Base-by-base conservation (phyloP, 176 grass and related monocot species). In the Phoenix roebelenii region DNA sequence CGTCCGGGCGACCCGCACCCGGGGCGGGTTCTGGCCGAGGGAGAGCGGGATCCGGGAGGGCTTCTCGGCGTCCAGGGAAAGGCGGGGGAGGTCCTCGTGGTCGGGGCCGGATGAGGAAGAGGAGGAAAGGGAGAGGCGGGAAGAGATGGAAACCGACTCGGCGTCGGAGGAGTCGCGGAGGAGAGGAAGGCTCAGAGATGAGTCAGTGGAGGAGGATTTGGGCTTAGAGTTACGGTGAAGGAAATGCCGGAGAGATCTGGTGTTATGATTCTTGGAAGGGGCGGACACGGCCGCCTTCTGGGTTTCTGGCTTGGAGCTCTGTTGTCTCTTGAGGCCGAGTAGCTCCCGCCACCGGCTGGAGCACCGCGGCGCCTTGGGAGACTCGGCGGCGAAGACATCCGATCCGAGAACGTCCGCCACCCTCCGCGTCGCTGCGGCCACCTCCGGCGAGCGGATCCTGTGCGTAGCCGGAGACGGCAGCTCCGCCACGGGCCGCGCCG, bases 291-390 rank as follows among this genome's bases (percentile, higher is more conserved):
- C 23, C 22, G 44, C 82, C 84, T 78, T 88, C 59, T 65, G 73
- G 30, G 57, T 6, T 18, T 56, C 70, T 50, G 26, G 25, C 50
- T 63, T 73, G 15, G 50, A 15, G 59, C 29, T 63, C 29, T 73
- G 50, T 19, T 62, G 59, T 51, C 54, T 68, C 67, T 72, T 82
- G 49, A 85, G 71, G n/a, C 93, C 77, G n/a, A 98, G 76, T 14
- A 98, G 69, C 78, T 98, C 87, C 66, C 88, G 74, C 93, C 93
- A 98, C 66, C 93, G 64, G 66, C 87, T 78, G 15, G 76, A 51
- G 66, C 80, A 77, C 74, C 55, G 57, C 5, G 80, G 80, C 19
- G 80, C 66, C 50, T 65, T 52, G 3, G 79, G 79, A 1, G 79
- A 82, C 18, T 44, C 35, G 61, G 67, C 2, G 50, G 14, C 73